These are phyloP conservation scores for Fraxinus dipetala DNA, from an alignment of 305 asterid genomes.

Conservation along the genomic window DNA sequence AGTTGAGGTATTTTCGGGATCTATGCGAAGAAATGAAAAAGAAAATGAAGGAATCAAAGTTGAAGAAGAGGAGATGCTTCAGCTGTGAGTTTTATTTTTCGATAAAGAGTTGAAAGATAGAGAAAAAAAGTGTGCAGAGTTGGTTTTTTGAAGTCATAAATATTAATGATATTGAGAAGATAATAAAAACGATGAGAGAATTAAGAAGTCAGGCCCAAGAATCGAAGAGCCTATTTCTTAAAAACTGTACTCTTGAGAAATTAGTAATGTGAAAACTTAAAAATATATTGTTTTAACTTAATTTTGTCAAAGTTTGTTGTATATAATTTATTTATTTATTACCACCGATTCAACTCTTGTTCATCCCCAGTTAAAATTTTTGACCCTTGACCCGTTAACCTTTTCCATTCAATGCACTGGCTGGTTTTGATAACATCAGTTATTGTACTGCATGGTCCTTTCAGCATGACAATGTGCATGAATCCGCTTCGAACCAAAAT, in stretches of 20 bases:
- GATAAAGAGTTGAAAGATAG: not conserved
- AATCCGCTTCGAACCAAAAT: not conserved
- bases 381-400: not conserved
- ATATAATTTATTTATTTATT: not conserved
- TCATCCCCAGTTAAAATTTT: not conserved
- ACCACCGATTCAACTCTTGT: not conserved
- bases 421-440: not conserved
- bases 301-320: too few species aligned
- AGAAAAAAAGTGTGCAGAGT: not conserved
- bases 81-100: conserved; percentile 1
- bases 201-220: not conserved
- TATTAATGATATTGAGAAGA: not conserved
- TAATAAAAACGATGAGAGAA: not conserved
- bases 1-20: not conserved
- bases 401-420: not conserved
- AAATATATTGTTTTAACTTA: not conserved
- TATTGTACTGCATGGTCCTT: not conserved
- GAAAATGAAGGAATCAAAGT: not conserved
- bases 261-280: not conserved
- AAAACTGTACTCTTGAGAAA: not conserved
- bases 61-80: not conserved
- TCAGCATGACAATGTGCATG: conserved; percentile 1
- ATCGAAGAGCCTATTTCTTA: not conserved
- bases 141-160: not conserved
- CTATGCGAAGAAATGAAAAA: not conserved